Base-by-base conservation (phyloP, 2,329 filamentous ascomycete genomes). In the Scytalidium sp. region DNA sequence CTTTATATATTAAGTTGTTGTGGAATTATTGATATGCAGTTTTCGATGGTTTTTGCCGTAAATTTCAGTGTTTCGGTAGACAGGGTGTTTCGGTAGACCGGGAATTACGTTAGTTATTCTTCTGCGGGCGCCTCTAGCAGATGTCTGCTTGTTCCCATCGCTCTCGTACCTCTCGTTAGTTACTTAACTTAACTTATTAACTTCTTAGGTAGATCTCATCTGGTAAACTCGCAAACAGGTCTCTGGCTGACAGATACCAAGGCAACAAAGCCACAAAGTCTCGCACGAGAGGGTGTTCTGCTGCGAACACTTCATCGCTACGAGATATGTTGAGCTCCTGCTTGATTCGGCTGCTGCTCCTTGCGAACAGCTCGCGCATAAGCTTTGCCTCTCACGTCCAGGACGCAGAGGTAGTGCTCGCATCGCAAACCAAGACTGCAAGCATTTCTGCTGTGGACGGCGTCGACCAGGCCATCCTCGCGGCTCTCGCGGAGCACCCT, bases 401-500 rank as follows among this genome's bases (percentile, higher is more conserved):
- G n/a, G 17, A n/a, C 11, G 17, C 7, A n/a, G 8, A 42, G 20
- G 40, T 42, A n/a, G 40, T 42, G 17, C n/a, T 42, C 40, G n/a
- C 17, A 8, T n/a, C 40, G 40, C 17, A 19, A 7, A 19, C 17
- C 40, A 21, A 42, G n/a, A n/a, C 7, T n/a, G 7, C 40, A n/a
- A 42, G 40, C 40, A 7, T 21, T 8, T 7, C 17, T 21, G 40
- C n/a, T n/a, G 17, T 8, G 7, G 8, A 19, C 20, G 17, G 7
- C n/a, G 17, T 21, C n/a, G 17, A 42, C 17, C 52, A 57, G 5
- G 57, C 54, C 20, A 59, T 65, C 21, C 46, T 57, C 43, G 50
- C 50, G 6, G 63, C 61, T 2, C 52, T 66, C 27, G 50, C 62
- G 41, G 53, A 48, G 15, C 47, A 64, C 45, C 21, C 54, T 6